A percentile compares a stretch with the other conserved stretches of the same genome.
phyloP scores from a whole-genome alignment of 106 monocot species.

The Phalaenopsis equestris region DNA sequence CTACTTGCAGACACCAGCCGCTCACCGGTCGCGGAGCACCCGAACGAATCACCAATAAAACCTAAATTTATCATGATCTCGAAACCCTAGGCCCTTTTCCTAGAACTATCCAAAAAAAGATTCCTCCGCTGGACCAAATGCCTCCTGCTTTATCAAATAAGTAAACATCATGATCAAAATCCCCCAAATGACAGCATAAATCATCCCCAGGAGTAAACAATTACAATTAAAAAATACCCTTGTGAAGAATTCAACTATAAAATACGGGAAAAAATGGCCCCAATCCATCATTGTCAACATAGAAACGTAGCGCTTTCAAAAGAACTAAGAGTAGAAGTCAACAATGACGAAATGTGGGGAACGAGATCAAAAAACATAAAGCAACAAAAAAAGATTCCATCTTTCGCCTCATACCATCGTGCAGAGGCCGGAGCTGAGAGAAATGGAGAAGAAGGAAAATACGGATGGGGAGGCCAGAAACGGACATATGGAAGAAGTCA shows the following conservation, averaged over 20 bases:
- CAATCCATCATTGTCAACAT: background rate
- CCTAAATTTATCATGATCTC: slow-evolving; percentile 52
- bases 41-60: slow-evolving; percentile 74
- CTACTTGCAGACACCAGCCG: slow-evolving; percentile 75
- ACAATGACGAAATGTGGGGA: background rate
- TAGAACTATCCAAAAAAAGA: background rate
- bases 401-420: background rate
- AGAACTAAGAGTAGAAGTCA: background rate
- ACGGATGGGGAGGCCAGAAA: background rate
- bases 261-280: background rate
- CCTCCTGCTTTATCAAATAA: background rate
- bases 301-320: background rate
- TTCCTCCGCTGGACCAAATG: background rate
- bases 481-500: background rate
- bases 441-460: background rate
- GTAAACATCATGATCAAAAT: slow-evolving; percentile 3
- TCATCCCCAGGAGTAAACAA: background rate
- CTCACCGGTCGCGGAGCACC: slow-evolving; percentile 83
- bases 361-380: background rate
- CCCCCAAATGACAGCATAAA: background rate
- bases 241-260: slow-evolving; percentile 2
- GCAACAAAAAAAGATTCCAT: background rate
- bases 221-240: background rate
- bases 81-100: background rate
- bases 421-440: background rate